phyloP scores from a whole-genome alignment of 2,329 filamentous ascomycete species.

The Arthrinium phaeospermum region DNA sequence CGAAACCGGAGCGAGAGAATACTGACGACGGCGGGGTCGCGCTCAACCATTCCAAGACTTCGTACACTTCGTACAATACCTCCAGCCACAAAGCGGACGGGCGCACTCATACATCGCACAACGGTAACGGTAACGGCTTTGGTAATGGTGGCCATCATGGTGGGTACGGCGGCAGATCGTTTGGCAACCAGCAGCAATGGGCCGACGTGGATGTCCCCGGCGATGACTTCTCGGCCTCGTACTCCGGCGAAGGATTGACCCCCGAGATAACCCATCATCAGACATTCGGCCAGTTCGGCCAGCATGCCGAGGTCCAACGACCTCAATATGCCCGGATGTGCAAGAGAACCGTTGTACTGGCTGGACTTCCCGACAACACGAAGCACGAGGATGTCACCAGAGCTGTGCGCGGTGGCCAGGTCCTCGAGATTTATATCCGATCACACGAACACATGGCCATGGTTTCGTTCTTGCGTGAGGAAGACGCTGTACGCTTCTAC shows the following conservation, averaged over 20 bases:
- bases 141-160: slow-evolving; percentile 3
- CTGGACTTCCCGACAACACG: slow-evolving; percentile 64
- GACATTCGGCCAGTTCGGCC: background rate
- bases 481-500: slow-evolving; percentile 68
- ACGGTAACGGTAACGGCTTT: background rate
- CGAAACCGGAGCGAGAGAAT: background rate
- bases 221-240: slow-evolving; percentile 29
- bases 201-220: slow-evolving; percentile 26
- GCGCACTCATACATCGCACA: background rate
- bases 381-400: slow-evolving; percentile 70
- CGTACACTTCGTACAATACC: background rate
- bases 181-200: slow-evolving; percentile 29
- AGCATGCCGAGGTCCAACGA: slow-evolving; percentile 23
- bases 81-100: background rate
- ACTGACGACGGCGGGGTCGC: slow-evolving; percentile 13
- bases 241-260: slow-evolving; percentile 30
- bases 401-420: slow-evolving; percentile 70
- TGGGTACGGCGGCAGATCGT: background rate
- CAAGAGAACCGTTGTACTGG: slow-evolving; percentile 65
- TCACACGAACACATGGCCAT: slow-evolving; percentile 63
- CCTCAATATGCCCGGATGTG: slow-evolving; percentile 45
- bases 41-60: background rate
- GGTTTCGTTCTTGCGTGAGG: slow-evolving; percentile 72
- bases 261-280: slow-evolving; percentile 23
- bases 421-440: slow-evolving; percentile 73